These are phyloP conservation scores for Micractinium sp. DNA, from an alignment of 139 green algal genomes.

Conservation along the genomic window DNA sequence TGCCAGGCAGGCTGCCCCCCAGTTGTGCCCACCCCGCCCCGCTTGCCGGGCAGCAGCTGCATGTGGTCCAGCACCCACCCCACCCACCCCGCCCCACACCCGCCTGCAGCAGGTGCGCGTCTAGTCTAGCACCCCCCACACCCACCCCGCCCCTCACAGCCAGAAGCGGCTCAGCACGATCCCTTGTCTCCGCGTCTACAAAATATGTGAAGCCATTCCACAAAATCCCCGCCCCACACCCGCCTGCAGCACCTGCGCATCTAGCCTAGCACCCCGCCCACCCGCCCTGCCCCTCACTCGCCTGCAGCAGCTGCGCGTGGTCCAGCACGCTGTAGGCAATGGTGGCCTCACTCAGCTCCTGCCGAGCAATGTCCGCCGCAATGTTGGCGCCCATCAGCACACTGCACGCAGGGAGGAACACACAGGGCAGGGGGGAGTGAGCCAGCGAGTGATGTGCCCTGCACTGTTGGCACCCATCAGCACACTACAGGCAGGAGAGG, in stretches of 20 bases:
- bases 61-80: too few species aligned
- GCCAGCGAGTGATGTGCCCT: too few species aligned
- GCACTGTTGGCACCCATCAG: too few species aligned
- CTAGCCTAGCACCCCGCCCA: too few species aligned
- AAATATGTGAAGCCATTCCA: too few species aligned
- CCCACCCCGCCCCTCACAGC: not conserved
- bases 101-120: not conserved
- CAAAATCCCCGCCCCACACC: not conserved
- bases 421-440: not conserved
- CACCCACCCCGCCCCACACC: not conserved
- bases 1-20: too few species aligned
- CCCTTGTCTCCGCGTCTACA: too few species aligned
- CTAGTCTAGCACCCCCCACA: too few species aligned
- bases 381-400: constrained; percentile 89
- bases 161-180: too few species aligned
- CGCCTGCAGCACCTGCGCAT: not conserved
- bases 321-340: constrained; percentile 71
- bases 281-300: not conserved
- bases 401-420: not conserved
- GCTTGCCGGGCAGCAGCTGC: too few species aligned
- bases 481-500: not conserved
- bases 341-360: constrained; percentile 74
- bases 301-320: constrained; percentile 59
- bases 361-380: constrained; percentile 59
- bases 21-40: too few species aligned